Percentiles rank a stretch among this genome's conserved stretches.
These are phyloP conservation scores for Phanerochaete carnosa DNA, from an alignment of 768 basidiomycete genomes.

Conservation along the genomic window DNA sequence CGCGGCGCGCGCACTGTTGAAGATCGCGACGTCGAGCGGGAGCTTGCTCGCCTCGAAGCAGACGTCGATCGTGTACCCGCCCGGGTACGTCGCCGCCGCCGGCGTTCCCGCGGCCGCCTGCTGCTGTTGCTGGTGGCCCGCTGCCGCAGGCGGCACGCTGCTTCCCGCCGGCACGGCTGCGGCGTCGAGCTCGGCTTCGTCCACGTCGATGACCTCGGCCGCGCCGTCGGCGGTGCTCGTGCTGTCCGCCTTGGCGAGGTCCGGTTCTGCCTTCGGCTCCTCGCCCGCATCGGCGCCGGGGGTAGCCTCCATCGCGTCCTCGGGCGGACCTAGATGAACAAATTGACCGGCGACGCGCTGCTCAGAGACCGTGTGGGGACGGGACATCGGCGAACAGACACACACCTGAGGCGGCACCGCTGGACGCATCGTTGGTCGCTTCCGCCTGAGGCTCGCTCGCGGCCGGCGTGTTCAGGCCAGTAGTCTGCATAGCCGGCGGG, in stretches of 20 bases:
- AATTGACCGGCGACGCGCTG: background rate
- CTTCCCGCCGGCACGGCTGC: constrained; percentile 25
- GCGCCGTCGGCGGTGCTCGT: constrained; percentile 25
- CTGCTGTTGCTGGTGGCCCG: background rate
- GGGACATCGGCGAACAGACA: background rate
- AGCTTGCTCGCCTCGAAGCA: constrained; percentile 84
- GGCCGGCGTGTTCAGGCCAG: background rate
- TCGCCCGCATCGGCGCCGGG: constrained; percentile 1
- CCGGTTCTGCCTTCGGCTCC: constrained; percentile 8
- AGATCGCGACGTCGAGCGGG: constrained; percentile 89
- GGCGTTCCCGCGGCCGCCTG: background rate
- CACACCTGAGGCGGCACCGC: background rate
- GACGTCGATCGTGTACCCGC: constrained; percentile 66
- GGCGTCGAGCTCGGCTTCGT: constrained; percentile 43
- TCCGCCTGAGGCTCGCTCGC: constrained; percentile 1
- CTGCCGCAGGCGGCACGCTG: background rate
- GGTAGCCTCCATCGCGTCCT: constrained; percentile 1
- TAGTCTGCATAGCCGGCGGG: background rate
- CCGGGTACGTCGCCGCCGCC: constrained; percentile 26
- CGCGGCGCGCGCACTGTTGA: constrained; percentile 85
- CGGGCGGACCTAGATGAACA: background rate
- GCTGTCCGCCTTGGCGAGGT: too few relatives aligned
- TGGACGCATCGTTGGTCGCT: background rate
- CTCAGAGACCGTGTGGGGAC: background rate
- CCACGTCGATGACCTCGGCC: constrained; percentile 46